A percentile compares a stretch with the other conserved stretches of the same genome.
phyloP scores from a whole-genome alignment of 805 yeast genomes.

The Wickerhamiella lipophila region DNA sequence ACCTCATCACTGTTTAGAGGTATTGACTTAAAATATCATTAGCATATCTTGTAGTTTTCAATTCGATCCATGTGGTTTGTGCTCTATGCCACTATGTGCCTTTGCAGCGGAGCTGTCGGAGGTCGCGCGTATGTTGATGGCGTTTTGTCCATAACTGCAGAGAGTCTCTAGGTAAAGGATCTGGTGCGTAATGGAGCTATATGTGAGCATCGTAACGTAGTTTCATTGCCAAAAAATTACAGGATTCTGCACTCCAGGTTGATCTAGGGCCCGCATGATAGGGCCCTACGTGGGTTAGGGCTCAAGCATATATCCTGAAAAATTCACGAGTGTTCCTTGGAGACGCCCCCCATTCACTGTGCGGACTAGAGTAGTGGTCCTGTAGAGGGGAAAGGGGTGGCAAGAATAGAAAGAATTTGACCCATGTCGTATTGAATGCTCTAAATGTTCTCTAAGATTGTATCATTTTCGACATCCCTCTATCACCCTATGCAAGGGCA shows the following conservation, averaged over 20 bases:
- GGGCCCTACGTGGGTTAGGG: slow-evolving; percentile 7
- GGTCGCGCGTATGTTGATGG: too few relatives aligned
- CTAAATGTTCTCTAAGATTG: not conserved
- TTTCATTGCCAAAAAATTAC: not conserved
- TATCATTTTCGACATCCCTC: slow-evolving; percentile 1
- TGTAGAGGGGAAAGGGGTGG: slow-evolving; percentile 11
- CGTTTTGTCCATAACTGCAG: too few relatives aligned
- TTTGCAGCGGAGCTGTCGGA: too few relatives aligned
- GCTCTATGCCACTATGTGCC: too few relatives aligned
- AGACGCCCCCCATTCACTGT: slow-evolving; percentile 12
- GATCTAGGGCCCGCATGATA: not conserved
- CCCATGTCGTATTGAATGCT: slow-evolving; percentile 5
- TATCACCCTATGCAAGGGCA: not conserved
- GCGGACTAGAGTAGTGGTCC: slow-evolving; percentile 8
- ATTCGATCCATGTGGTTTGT: not conserved
- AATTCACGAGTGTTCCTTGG: not conserved
- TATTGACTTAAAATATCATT: not conserved
- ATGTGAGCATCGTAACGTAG: too few relatives aligned
- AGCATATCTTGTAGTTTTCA: not conserved
- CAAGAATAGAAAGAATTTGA: slow-evolving; percentile 4
- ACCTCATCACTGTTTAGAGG: slow-evolving; percentile 61
- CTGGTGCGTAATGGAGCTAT: too few relatives aligned
- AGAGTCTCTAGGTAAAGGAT: too few relatives aligned
- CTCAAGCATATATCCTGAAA: slow-evolving; percentile 1
- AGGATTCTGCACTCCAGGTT: not conserved